Percentiles rank a stretch among this genome's conserved stretches.
These are phyloP conservation scores for Rhytidhysteron rufulum DNA, from an alignment of 2,329 filamentous ascomycete species.

Conservation along the genomic window DNA sequence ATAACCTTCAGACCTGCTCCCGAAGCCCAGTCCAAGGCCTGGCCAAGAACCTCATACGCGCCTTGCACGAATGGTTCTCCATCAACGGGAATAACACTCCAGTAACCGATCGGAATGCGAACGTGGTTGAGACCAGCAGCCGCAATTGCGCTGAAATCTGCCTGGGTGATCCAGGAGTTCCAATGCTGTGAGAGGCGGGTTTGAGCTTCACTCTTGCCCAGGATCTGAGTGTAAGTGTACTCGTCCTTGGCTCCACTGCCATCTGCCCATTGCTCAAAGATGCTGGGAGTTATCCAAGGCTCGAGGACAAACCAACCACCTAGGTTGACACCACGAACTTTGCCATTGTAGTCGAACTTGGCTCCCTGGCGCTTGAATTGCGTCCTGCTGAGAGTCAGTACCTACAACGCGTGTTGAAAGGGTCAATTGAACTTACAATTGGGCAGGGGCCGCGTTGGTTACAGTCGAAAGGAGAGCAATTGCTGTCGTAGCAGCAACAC, in stretches of 20 bases:
- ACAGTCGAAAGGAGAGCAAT: neutral
- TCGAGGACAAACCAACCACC: conserved; percentile 64
- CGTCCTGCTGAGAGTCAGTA: conserved; percentile 10
- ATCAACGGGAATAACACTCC: conserved; percentile 52
- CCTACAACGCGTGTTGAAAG: neutral
- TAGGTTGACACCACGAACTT: conserved; percentile 62
- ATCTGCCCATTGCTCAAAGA: conserved; percentile 49
- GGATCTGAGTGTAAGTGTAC: conserved; percentile 48
- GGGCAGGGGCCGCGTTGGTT: conserved; percentile 9
- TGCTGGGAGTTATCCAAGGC: conserved; percentile 61
- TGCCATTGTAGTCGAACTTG: conserved; percentile 53
- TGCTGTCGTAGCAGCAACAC: conserved; percentile 2
- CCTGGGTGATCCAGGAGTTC: conserved; percentile 54
- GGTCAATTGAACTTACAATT: conserved; percentile 1
- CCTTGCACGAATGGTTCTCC: conserved; percentile 62
- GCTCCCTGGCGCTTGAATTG: conserved; percentile 24
- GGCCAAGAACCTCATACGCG: conserved; percentile 55
- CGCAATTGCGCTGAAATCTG: conserved; percentile 56
- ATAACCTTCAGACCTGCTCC: conserved; percentile 59
- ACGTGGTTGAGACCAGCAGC: conserved; percentile 58
- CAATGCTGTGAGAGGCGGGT: conserved; percentile 53
- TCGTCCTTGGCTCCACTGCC: conserved; percentile 54
- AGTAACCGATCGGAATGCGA: conserved; percentile 64
- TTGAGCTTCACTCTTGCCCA: conserved; percentile 49
- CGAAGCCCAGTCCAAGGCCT: conserved; percentile 58